Percentiles rank a stretch among this genome's conserved stretches.
These are phyloP conservation scores for Tillandsia fasciculata DNA, from an alignment of 176 grass and related monocot species.

Conservation along the genomic window DNA sequence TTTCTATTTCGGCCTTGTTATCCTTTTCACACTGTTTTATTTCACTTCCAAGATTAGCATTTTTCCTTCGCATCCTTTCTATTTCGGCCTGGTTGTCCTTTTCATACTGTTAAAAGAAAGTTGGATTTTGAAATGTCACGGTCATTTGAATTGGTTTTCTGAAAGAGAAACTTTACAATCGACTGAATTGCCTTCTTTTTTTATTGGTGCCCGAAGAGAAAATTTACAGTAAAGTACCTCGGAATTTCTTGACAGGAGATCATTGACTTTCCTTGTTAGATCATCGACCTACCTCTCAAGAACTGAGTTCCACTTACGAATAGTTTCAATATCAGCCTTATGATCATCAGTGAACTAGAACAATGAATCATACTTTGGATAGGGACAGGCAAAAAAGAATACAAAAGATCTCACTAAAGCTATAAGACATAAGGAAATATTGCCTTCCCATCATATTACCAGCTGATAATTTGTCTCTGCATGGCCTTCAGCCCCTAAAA, in stretches of 20 bases:
- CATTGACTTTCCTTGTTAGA: slow-evolving; percentile 17
- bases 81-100: slow-evolving; percentile 16
- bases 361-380: slow-evolving; percentile 13
- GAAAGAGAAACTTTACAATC: too few relatives aligned
- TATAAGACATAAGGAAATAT: too few relatives aligned
- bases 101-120: slow-evolving; percentile 20
- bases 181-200: too few relatives aligned
- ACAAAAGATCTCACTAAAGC: background rate
- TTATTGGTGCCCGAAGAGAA: too few relatives aligned
- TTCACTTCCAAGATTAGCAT: slow-evolving; percentile 9
- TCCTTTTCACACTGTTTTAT: slow-evolving; percentile 1
- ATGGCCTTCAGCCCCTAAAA: slow-evolving; percentile 8
- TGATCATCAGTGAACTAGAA: slow-evolving; percentile 15
- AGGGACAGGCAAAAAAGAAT: slow-evolving; percentile 3
- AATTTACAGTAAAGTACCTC: slow-evolving; percentile 4
- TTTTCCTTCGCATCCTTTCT: slow-evolving; percentile 13
- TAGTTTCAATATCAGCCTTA: slow-evolving; percentile 1
- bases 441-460: slow-evolving; percentile 6
- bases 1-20: slow-evolving; percentile 16
- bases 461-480: slow-evolving; percentile 16
- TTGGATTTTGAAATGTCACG: too few relatives aligned
- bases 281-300: slow-evolving; percentile 25
- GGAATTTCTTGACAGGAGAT: slow-evolving; percentile 14
- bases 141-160: too few relatives aligned
- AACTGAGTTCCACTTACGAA: slow-evolving; percentile 19